A percentile compares a stretch with the other conserved stretches of the same genome.
These are phyloP conservation scores for Penicillium pancosmium DNA, from an alignment of 495 filamentous ascomycete species.

Conservation along the genomic window DNA sequence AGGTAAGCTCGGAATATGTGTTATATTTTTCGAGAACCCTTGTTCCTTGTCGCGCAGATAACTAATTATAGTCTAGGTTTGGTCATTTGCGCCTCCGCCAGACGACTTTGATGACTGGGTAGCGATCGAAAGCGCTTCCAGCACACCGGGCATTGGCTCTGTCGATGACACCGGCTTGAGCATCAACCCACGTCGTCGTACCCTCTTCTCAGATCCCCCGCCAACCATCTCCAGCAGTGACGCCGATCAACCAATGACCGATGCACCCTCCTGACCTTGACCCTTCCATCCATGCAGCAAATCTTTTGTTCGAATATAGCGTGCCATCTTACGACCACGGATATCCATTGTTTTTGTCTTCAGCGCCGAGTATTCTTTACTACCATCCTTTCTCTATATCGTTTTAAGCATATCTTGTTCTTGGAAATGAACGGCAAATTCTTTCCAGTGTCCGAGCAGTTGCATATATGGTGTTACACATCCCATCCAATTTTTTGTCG, in stretches of 20 bases:
- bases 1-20: slow-evolving; percentile 57
- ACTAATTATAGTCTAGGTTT: slow-evolving; percentile 60
- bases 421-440: background rate
- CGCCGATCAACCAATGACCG: slow-evolving; percentile 44
- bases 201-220: slow-evolving; percentile 39
- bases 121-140: slow-evolving; percentile 41
- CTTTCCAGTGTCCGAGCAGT: background rate
- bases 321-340: slow-evolving; percentile 28
- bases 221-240: slow-evolving; percentile 33
- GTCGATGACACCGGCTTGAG: slow-evolving; percentile 23
- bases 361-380: slow-evolving; percentile 17
- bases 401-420: background rate
- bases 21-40: background rate
- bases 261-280: slow-evolving; percentile 36
- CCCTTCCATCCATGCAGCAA: slow-evolving; percentile 9
- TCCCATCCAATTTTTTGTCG: background rate
- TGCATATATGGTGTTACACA: slow-evolving; percentile 5
- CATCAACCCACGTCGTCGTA: slow-evolving; percentile 21
- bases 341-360: slow-evolving; percentile 27
- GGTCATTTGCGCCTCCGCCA: slow-evolving; percentile 81
- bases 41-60: background rate
- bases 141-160: slow-evolving; percentile 37
- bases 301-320: slow-evolving; percentile 16
- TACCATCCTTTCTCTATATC: background rate
- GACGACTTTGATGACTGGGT: slow-evolving; percentile 54